Evolutionary conservation across 2,329 filamentous ascomycete genomes (phyloP), one percentile per base, ranked within the genome.

Genomic region (Beauveria bassiana): DNA sequence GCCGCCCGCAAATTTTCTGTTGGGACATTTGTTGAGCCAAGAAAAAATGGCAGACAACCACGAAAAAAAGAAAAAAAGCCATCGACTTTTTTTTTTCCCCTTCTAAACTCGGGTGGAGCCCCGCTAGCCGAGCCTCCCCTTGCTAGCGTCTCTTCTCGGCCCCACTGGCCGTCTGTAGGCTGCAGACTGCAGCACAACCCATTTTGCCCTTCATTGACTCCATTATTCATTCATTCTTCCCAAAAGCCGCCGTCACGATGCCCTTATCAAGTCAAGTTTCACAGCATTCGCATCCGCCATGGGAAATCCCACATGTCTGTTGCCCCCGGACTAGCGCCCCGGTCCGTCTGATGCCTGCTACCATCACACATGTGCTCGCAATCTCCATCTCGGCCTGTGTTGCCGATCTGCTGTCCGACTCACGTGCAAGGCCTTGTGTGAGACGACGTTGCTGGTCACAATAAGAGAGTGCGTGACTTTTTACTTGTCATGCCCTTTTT

Each of bases 21-120:
- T 73, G 71, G 71, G 71, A 70, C 72, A 70, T 71, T 73, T 73
- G 71, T 73, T 73, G 71, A 67, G 70, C 65, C 63, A 64, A 65
- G 67, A 64, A 62, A 62, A 22, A 66, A 59, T 46, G n/a, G 1
- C 68, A 24, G 1, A 56, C n/a, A 46, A n/a, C 16, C 8, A 45
- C 22, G 28, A 18, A 43, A 24, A 34, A 58, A 49, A 57, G 10
- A 45, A 28, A 45, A 45, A 14, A 10, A n/a, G 3, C 50, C 22
- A 22, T 18, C 49, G 14, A 12, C 38, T 38, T 40, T 31, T n/a
- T 10, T 46, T 31, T 28, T 40, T 4, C 1, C 5, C 20, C 47
- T 50, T 12, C 28, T 52, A 1, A 38, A 38, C n/a, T 22, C 12
- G 34, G 34, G 34, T 38, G 34, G 34, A 38, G 34, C 18, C 18